Percentiles rank a stretch among this genome's conserved stretches.
phyloP scores from a whole-genome alignment of 345 rosid species.

The Citrus reticulata region DNA sequence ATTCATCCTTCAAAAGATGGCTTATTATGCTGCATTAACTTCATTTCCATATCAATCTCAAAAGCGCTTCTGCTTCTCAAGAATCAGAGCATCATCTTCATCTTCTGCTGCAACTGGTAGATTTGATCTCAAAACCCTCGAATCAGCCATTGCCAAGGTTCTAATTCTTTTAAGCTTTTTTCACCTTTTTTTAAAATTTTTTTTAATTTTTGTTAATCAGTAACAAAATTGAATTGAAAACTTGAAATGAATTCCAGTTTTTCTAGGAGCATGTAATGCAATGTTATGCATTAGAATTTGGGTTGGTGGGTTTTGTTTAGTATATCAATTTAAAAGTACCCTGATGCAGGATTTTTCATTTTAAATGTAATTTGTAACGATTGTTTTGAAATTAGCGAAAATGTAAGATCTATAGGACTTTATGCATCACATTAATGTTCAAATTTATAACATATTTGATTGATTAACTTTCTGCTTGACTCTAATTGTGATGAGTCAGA shows the following conservation, averaged over 20 bases:
- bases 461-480: not conserved
- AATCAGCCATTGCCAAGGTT: constrained; percentile 75
- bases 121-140: constrained; percentile 54
- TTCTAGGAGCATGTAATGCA: not conserved
- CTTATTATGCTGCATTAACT: not conserved
- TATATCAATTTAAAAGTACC: no score
- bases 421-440: not conserved
- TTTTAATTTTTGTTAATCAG: not conserved
- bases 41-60: constrained; percentile 8
- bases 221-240: not conserved
- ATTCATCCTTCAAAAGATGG: not conserved
- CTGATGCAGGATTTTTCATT: not conserved
- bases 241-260: not conserved
- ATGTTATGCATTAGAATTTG: not conserved
- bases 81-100: constrained; percentile 35
- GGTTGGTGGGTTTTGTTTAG: not conserved
- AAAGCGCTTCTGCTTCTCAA: constrained; percentile 8
- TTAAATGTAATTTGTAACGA: not conserved
- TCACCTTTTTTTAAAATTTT: not conserved
- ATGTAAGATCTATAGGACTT: not conserved
- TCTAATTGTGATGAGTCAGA: not conserved
- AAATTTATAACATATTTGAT: not conserved
- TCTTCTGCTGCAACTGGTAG: constrained; percentile 38
- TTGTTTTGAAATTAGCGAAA: not conserved
- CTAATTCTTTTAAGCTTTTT: not conserved